Evolutionary conservation across 306 rosid genomes (phyloP), one percentile per base, ranked within the genome.

Genomic region (Neltuma alba): DNA sequence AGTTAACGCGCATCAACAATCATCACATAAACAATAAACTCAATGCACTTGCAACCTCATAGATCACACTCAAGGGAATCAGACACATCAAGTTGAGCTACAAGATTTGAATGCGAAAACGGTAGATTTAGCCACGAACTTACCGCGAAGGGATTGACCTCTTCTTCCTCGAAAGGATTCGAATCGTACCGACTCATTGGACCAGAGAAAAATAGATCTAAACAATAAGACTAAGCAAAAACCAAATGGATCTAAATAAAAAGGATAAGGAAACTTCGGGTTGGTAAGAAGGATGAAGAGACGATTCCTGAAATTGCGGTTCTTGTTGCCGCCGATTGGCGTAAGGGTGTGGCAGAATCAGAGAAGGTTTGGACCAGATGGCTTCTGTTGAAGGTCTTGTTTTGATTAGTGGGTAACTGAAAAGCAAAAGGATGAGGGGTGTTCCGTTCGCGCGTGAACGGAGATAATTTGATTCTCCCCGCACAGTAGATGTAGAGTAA

Each of bases 141-240:
- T 37, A 92, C 97, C 80, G 96, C 83, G 21, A 92, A 92, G 45
- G 97, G 96, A 88, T 90, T 92, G 71, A 87, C 92, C 62, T 90
- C 91, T 10, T 90, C 91, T 6, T 90, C 90, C 0, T 83, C 92
- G 83, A 92, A 92, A 41, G 96, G 97, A 71, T 92, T 92, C 28
- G 92, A 69, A 57, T 92, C 92, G 91, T 83, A 85, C 60, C 91
- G 92, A 72, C 85, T 85, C 97, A 92, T 92, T 69, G 84, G 77
- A 41, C 20, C 58, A 20, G 70, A 81, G 20, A 77, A 38, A 79
- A 31, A 48, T 64, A 74, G 74, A 80, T 84, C 70, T 38, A 50
- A 25, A 65, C 61, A 78, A 54, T 60, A 58, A 70, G 65, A 45
- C 52, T 65, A 18, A 23, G 67, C 42, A 38, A 69, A 60, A 15